phyloP scores from a whole-genome alignment of 1,284 basidiomycete species.

The Cystobasidium sp. region DNA sequence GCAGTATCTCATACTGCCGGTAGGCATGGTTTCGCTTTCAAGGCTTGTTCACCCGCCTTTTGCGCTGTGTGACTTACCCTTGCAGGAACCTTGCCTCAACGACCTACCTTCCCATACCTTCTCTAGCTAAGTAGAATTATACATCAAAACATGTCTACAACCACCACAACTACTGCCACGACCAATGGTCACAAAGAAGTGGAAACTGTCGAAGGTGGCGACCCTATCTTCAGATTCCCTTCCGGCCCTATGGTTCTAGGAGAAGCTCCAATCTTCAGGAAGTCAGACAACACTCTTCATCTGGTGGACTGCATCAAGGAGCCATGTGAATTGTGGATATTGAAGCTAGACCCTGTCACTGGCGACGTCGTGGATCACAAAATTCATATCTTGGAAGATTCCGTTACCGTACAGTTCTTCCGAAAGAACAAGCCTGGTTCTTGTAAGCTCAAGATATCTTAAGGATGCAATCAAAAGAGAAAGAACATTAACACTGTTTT shows the following conservation, averaged over 20 bases:
- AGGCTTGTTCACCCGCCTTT: too few relatives aligned
- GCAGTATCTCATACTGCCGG: too few relatives aligned
- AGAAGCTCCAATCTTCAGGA: constrained; percentile 31
- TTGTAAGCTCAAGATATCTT: not conserved
- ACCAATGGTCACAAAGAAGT: constrained; percentile 4
- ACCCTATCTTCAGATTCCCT: constrained; percentile 23
- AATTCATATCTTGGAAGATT: constrained; percentile 25
- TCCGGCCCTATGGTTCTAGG: constrained; percentile 36
- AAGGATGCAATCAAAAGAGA: not conserved
- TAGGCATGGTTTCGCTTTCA: too few relatives aligned
- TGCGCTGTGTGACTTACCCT: too few relatives aligned
- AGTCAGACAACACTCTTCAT: constrained; percentile 29
- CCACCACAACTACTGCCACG: constrained; percentile 1
- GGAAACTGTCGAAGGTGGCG: constrained; percentile 1
- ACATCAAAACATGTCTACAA: not conserved
- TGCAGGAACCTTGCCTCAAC: not conserved
- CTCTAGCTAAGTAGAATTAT: not conserved
- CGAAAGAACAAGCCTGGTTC: constrained; percentile 35
- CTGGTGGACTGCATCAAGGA: constrained; percentile 38
- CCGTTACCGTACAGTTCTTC: constrained; percentile 38
- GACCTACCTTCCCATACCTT: not conserved
- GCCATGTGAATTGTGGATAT: constrained; percentile 25
- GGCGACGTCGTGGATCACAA: constrained; percentile 24
- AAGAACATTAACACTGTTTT: not conserved
- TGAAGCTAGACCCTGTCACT: constrained; percentile 27